Conservation (phyloP, 495 filamentous ascomycete species). For the Neurospora sp. region DNA sequence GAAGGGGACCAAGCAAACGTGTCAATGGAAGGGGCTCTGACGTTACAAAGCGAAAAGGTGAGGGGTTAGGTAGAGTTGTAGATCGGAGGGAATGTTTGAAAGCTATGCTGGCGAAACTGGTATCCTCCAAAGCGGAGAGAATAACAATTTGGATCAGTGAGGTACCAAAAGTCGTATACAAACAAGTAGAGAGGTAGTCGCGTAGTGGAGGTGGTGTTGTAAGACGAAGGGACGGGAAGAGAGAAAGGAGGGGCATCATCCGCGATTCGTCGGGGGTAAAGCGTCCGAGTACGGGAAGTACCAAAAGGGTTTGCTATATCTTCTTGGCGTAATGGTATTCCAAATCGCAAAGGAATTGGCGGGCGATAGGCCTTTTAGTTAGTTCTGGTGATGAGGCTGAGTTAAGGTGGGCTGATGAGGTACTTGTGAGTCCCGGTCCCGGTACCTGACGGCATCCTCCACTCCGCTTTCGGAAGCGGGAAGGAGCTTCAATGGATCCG, state of each 20-base stretch:
- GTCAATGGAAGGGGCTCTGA: background rate
- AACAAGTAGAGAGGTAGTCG: background rate
- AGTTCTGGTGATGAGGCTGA: background rate
- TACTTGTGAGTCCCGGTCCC: background rate
- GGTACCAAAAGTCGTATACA: background rate
- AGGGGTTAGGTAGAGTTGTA: background rate
- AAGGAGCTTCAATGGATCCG: background rate
- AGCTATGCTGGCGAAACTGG: background rate
- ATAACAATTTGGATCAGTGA: background rate
- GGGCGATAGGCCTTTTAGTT: background rate
- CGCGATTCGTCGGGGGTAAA: background rate
- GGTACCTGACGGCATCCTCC: background rate
- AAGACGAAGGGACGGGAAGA: background rate
- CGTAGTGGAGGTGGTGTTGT: background rate
- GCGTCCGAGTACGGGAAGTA: background rate
- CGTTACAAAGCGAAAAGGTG: background rate
- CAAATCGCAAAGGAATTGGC: background rate
- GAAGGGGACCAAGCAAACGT: background rate
- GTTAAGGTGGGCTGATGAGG: background rate
- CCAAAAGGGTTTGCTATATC: background rate
- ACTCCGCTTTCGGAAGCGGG: background rate
- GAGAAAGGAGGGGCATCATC: background rate
- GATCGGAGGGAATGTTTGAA: background rate
- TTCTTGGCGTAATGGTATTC: background rate
- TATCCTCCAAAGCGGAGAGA: background rate